phyloP scores from a whole-genome alignment of 371 early-diverging fungal genomes.

The Rhizopus delemar region DNA sequence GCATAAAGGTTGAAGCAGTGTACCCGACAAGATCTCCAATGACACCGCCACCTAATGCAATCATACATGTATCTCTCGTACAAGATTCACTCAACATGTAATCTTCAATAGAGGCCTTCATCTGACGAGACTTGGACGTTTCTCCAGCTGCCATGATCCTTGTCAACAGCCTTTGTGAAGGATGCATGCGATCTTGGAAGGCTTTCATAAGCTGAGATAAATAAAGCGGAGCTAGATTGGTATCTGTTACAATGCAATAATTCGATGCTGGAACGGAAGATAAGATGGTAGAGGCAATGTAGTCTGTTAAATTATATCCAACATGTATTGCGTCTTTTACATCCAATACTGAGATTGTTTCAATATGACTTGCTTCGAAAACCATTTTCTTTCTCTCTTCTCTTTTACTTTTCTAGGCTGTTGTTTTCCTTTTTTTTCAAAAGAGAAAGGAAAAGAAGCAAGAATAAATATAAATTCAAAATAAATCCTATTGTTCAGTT shows the following conservation, averaged over 20 bases:
- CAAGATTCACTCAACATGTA: conserved; percentile 77
- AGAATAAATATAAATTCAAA: neutral
- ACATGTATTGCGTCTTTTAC: conserved; percentile 42
- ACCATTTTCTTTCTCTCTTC: conserved; percentile 6
- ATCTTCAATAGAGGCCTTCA: conserved; percentile 85
- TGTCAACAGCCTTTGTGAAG: conserved; percentile 60
- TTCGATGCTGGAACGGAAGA: conserved; percentile 60
- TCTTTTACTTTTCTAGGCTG: neutral
- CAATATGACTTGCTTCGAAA: neutral
- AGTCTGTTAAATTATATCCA: conserved; percentile 72
- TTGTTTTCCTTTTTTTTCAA: neutral
- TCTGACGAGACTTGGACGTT: conserved; percentile 75
- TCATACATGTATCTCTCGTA: conserved; percentile 86
- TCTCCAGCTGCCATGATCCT: conserved; percentile 86
- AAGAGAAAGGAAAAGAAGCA: neutral
- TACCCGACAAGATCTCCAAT: conserved; percentile 93
- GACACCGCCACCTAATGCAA: conserved; percentile 95
- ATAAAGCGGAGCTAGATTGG: conserved; percentile 74
- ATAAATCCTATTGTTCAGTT: neutral
- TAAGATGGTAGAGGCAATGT: conserved; percentile 69
- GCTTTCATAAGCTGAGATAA: neutral
- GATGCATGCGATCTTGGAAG: conserved; percentile 9
- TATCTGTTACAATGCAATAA: conserved; percentile 85
- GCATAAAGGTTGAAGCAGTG: conserved; percentile 95
- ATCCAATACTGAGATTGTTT: conserved; percentile 26